Base-by-base conservation (phyloP, 2,329 filamentous ascomycete species). In the Xylariales sp. region DNA sequence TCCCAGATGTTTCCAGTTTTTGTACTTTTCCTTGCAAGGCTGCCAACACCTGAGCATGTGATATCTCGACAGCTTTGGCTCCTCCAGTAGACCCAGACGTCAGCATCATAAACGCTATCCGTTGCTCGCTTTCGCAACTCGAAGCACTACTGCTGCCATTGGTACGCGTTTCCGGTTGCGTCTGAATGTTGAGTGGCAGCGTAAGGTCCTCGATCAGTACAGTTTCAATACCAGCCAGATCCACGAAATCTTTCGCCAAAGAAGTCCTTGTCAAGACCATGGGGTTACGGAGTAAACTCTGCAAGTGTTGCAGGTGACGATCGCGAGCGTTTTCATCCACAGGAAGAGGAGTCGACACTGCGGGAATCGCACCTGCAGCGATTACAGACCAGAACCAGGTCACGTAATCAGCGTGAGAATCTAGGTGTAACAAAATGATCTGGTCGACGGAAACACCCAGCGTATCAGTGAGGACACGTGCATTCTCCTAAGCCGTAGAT, bases 41-140 rank as follows among this genome's bases (percentile, higher is more conserved):
- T 10, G 57, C 43, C 1, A 66, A n/a, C 3, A 70, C 48, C 44
- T 70, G 67, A 0, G 43, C 40, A 37, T 68, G 60, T 1, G 49
- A 57, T 2, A 71, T 55, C n/a, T 51, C 46, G 2, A 71, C 69
- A 0, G 65, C 68, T 46, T 72, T 73, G 3, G 65, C 49, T 15
- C 60, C 54, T 1, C 67, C 67, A 14, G 67, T 66, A 40, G 60
- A 66, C 4, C 69, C 68, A 11, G 68, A 70, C 3, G 69, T 71
- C 4, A 72, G 54, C 65, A 71, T 67, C 9, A 67, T 48, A 2
- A 60, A 50, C 1, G 59, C 62, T 3, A 54, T n/a, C n/a, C 20
- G n/a, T 52, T 42, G 10, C 20, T 11, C 9, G 12, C 6, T 18
- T 18, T n/a, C 3, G 12, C 7, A n/a, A n/a, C n/a, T n/a, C n/a